Evolutionary conservation across 768 basidiomycete species (phyloP), one percentile per base, ranked within the genome.

Genomic region (Cyathus striatus): DNA sequence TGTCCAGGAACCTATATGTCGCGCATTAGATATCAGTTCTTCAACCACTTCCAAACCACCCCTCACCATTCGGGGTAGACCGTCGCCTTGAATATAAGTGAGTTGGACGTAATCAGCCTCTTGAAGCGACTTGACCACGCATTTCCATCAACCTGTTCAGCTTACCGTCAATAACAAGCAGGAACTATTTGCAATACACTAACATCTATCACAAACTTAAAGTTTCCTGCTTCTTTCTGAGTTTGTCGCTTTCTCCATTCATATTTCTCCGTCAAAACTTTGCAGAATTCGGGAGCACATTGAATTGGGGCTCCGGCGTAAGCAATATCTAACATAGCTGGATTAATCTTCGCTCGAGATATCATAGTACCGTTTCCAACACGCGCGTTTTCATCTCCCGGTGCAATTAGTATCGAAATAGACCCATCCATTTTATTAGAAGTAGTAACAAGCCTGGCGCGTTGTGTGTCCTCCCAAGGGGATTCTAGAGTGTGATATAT

Each of bases 1-100:
- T 72, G 44, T 80, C 76, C 13, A 60, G 64, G 46, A 63, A 82
- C 79, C 78, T 79, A 48, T 12, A 37, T n/a, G n/a, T n/a, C n/a
- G n/a, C n/a, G n/a, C n/a, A n/a, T n/a, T n/a, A n/a, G n/a, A n/a
- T n/a, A n/a, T n/a, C n/a, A n/a, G n/a, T n/a, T n/a, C n/a, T n/a
- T n/a, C n/a, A n/a, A n/a, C n/a, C n/a, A n/a, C n/a, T n/a, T n/a
- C n/a, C n/a, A n/a, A n/a, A n/a, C n/a, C n/a, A n/a, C n/a, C 3
- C n/a, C 35, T 13, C 53, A 80, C 86, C 86, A 87, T 61, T 86
- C 86, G 0, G 83, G 83, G 53, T 81, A 86, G 47, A 86, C 73
- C 0, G 83, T 86, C 26, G 79, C 67, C 54, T 86, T 86, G 63
- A 87, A 76, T 5, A 86, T 64, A 13, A 83, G 62, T 0, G 83